phyloP scores from a whole-genome alignment of 805 yeast genomes.

The Clavispora asparagi region DNA sequence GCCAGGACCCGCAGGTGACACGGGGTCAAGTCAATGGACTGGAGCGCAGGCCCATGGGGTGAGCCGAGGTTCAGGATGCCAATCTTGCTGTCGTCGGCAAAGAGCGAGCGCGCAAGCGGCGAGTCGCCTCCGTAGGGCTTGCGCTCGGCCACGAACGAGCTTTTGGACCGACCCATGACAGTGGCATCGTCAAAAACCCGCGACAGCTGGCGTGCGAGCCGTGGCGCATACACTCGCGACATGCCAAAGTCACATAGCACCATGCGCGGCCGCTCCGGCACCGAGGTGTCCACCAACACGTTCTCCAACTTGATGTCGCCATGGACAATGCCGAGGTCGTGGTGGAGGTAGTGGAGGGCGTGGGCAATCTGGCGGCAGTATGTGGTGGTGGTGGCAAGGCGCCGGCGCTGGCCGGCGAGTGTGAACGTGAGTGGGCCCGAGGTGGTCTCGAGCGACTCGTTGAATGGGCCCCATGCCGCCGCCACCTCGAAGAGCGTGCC shows the following conservation, averaged over 20 bases:
- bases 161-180: slow-evolving; percentile 26
- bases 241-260: slow-evolving; percentile 88
- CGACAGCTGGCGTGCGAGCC: slow-evolving; percentile 22
- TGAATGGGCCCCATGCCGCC: slow-evolving; percentile 54
- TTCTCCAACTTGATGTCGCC: slow-evolving; percentile 84
- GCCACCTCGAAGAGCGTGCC: slow-evolving; percentile 82
- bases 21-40: slow-evolving; percentile 29
- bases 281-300: slow-evolving; percentile 50
- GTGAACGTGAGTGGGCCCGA: slow-evolving; percentile 25
- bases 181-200: slow-evolving; percentile 10
- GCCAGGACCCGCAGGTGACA: slow-evolving; percentile 11
- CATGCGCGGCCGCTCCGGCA: slow-evolving; percentile 42
- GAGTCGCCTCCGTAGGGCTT: slow-evolving; percentile 33
- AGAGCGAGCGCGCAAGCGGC: slow-evolving; percentile 16
- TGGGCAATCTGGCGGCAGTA: slow-evolving; percentile 50
- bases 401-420: slow-evolving; percentile 19
- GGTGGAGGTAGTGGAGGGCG: slow-evolving; percentile 58
- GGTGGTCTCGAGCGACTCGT: slow-evolving; percentile 20
- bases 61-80: slow-evolving; percentile 24
- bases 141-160: slow-evolving; percentile 28
- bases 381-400: slow-evolving; percentile 29
- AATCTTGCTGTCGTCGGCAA: slow-evolving; percentile 28
- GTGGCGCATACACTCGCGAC: slow-evolving; percentile 38
- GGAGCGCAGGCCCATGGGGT: slow-evolving; percentile 30
- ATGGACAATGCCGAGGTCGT: slow-evolving; percentile 57